A percentile compares a stretch with the other conserved stretches of the same genome.
Conservation (phyloP, 371 early-diverging fungal genomes). For the Parasitella parasitica region DNA sequence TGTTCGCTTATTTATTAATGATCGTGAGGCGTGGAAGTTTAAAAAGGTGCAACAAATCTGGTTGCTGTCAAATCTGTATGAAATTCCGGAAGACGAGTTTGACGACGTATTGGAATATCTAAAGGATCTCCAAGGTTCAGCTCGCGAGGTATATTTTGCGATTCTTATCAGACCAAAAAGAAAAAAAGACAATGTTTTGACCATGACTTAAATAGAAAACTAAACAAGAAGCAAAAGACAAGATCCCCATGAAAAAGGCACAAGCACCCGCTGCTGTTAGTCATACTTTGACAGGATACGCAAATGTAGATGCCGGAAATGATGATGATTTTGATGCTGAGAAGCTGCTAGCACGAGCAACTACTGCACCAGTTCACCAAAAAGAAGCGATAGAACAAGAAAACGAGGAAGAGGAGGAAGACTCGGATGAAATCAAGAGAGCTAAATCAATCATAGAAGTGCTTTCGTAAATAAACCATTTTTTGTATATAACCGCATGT, state of each 20-base stretch:
- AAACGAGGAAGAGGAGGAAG: conserved; percentile 9
- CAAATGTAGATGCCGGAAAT: conserved; percentile 9
- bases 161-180: too few relatives aligned
- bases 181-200: too few relatives aligned
- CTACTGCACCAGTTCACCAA: not conserved
- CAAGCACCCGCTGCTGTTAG: not conserved
- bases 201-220: conserved; percentile 15
- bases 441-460: conserved; percentile 28
- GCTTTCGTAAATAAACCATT: conserved; percentile 16
- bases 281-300: conserved; percentile 25
- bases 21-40: conserved; percentile 57
- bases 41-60: conserved; percentile 64
- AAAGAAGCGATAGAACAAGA: conserved; percentile 5
- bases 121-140: conserved; percentile 29
- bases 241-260: conserved; percentile 12
- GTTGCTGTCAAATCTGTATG: conserved; percentile 59
- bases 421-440: conserved; percentile 22
- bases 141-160: conserved; percentile 36
- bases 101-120: conserved; percentile 22
- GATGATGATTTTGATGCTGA: conserved; percentile 50
- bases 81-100: conserved; percentile 25
- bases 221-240: conserved; percentile 32
- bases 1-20: conserved; percentile 28
- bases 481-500: not conserved
- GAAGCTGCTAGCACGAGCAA: conserved; percentile 32